These are phyloP conservation scores for Orbilia brochopaga DNA, from an alignment of 2,329 filamentous ascomycete genomes.

Conservation along the genomic window DNA sequence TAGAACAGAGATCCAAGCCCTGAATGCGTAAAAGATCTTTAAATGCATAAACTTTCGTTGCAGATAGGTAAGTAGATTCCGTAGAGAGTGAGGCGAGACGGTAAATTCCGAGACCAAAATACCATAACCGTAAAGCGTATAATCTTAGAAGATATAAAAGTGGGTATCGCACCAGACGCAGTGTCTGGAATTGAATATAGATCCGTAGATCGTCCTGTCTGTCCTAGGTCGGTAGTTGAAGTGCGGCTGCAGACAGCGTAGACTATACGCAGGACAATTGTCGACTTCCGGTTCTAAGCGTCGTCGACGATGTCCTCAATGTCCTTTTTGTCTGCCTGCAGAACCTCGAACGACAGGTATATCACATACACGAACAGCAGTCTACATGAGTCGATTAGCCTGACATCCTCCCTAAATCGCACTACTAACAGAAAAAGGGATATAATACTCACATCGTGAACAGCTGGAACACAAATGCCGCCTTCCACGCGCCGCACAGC, in stretches of 20 bases:
- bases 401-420: neutral
- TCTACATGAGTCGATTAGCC: neutral
- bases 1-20: no score
- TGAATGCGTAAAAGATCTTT: no score
- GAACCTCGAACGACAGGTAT: conserved; percentile 41
- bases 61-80: no score
- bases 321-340: conserved; percentile 32
- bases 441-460: conserved; percentile 31
- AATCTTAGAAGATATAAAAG: neutral
- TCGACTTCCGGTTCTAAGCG: conserved; percentile 26
- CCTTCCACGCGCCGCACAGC: conserved; percentile 47
- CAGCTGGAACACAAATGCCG: conserved; percentile 47
- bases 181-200: no score
- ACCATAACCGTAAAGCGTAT: no score
- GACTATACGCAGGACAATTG: neutral
- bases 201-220: no score
- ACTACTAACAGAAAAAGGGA: neutral
- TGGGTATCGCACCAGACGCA: neutral
- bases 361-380: conserved; percentile 45
- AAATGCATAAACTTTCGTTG: no score
- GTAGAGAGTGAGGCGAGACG: no score
- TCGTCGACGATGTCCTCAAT: conserved; percentile 41
- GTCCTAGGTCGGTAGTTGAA: no score
- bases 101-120: no score
- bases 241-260: no score